Evolutionary conservation across 306 rosid species (phyloP), one percentile per base, ranked within the genome.

Genomic region (Castanea mollissima): DNA sequence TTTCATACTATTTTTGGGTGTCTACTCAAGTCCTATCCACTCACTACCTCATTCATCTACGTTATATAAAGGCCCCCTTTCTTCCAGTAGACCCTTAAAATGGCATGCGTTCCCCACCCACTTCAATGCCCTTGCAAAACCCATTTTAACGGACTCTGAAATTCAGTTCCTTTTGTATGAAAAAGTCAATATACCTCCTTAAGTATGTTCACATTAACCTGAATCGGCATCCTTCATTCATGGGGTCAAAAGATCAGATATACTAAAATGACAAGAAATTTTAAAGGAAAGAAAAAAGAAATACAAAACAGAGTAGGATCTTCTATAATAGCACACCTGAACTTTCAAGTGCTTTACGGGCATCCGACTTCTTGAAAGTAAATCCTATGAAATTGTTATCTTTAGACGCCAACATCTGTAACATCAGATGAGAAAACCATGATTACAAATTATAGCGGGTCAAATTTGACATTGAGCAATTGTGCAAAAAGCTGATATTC

Each of bases 331-430:
- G 82, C 86, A 56, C 59, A 93, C 99, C 98, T 80, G 98, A 86
- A 84, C 79, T 83, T 85, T 90, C 99, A 75, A 91, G 92, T 54
- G 99, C 89, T 86, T 87, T 90, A 78, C 85, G 88, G 74, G 91
- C 86, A 79, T 93, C 97, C 11, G 99, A 96, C 71, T 96, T 93
- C 86, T 91, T 93, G 70, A 74, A 96, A 69, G 98, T 96, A 85
- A 89, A 96, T 79, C 98, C 99, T 68, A 96, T 96, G 89, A 96
- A 96, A 79, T 96, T 96, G 79, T 87, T 91, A 80, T 96, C 99
- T 86, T 93, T 96, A 64, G 99, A 96, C 21, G 98, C 90, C 87
- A 96, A 83, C 99, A 96, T 96, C 99, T 96, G 97, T 71, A 83
- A 80, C 38, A 72, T 44, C 59, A 72, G 74, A 65, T 5, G 25